Conservation (phyloP, 129 eudicot genomes). For the Kitagawia praeruptora region DNA sequence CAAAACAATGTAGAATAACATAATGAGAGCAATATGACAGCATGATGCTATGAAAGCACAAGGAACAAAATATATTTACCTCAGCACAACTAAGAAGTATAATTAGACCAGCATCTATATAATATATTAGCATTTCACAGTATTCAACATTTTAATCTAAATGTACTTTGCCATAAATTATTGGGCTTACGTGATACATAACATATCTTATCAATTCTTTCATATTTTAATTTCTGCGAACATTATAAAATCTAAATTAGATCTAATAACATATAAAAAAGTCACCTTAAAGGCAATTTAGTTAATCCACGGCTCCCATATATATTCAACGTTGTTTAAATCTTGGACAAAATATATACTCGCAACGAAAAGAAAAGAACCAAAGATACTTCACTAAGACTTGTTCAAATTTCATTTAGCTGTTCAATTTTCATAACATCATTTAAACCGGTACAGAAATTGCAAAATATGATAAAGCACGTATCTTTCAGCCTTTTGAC, state of each 20-base stretch:
- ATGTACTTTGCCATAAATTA: background rate
- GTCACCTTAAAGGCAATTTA: background rate
- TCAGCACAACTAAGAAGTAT: background rate
- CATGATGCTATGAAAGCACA: background rate
- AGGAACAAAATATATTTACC: background rate
- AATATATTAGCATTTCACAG: background rate
- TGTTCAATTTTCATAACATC: background rate
- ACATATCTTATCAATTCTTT: background rate
- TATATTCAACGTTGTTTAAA: background rate
- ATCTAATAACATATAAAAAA: background rate
- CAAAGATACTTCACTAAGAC: background rate
- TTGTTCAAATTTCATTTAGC: background rate
- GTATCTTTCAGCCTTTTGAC: background rate
- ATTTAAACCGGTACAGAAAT: background rate
- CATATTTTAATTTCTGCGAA: background rate
- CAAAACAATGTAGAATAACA: conserved; percentile 12
- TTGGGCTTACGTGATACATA: background rate
- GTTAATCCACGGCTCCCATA: background rate
- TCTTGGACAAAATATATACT: background rate
- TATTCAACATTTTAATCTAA: background rate
- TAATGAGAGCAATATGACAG: background rate
- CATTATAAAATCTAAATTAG: background rate
- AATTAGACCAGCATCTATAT: background rate
- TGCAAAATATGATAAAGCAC: background rate
- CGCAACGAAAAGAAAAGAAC: background rate